phyloP scores from a whole-genome alignment of 345 rosid species.

The Eutrema heterophyllum region DNA sequence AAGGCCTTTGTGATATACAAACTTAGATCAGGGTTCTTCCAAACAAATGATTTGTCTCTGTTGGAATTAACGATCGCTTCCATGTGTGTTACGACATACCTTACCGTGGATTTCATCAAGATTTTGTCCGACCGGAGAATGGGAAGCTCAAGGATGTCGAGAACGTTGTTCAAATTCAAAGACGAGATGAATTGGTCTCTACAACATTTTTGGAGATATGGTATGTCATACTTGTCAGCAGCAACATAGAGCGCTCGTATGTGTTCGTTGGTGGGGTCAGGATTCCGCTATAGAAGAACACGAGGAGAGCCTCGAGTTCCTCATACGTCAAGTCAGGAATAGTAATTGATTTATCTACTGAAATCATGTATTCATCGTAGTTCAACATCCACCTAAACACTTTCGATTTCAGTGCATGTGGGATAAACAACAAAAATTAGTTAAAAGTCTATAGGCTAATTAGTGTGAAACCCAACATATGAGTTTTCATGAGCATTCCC shows the following conservation, averaged over 20 bases:
- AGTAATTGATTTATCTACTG: background rate
- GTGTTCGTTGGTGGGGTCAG: background rate
- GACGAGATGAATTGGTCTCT: background rate
- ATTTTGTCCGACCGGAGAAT: no score
- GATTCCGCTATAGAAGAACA: background rate
- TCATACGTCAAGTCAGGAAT: background rate
- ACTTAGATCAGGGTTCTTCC: no score
- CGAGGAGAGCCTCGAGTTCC: background rate
- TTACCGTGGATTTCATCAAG: no score
- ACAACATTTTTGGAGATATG: background rate
- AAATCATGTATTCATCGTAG: background rate
- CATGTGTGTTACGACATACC: no score
- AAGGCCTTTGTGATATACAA: no score
- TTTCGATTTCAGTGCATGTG: background rate
- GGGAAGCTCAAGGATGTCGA: background rate
- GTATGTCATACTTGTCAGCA: background rate
- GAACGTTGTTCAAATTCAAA: background rate
- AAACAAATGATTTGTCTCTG: no score
- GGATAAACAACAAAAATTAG: background rate
- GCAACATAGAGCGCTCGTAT: background rate
- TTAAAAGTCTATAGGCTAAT: background rate
- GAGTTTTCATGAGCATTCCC: no score
- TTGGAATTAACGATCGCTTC: no score
- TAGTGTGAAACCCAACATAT: no score
- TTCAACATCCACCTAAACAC: conserved; percentile 8